Evolutionary conservation across 352 stramenopile species (phyloP).

Genomic region (Bremia lactucae): DNA sequence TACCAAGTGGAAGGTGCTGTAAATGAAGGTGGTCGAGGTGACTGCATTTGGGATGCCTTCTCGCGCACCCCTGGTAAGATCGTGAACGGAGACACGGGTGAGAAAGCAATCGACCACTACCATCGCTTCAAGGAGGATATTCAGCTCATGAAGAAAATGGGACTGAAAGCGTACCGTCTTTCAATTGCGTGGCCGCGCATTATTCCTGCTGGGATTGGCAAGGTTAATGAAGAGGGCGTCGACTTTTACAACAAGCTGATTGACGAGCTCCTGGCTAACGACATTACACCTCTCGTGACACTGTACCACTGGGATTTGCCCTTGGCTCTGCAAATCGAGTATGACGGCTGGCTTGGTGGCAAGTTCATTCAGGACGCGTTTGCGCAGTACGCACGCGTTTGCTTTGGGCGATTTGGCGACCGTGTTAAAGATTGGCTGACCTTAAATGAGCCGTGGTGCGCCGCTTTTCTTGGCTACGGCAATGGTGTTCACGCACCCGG

Average conservation of each 20-base stretch:
- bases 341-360: slow-evolving; percentile 55
- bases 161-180: slow-evolving; percentile 85
- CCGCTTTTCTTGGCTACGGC: slow-evolving; percentile 79
- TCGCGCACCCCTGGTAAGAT: slow-evolving; percentile 48
- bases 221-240: slow-evolving; percentile 80
- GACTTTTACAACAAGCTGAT: slow-evolving; percentile 88
- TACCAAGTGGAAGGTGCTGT: slow-evolving; percentile 90
- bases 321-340: slow-evolving; percentile 67
- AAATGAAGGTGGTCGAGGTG: slow-evolving; percentile 74
- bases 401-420: slow-evolving; percentile 86
- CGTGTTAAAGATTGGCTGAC: slow-evolving; percentile 91
- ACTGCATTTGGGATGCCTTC: slow-evolving; percentile 89
- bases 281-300: slow-evolving; percentile 87
- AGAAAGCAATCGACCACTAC: slow-evolving; percentile 88
- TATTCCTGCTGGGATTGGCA: slow-evolving; percentile 58
- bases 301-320: slow-evolving; percentile 95
- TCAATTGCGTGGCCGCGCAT: slow-evolving; percentile 89
- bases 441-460: slow-evolving; percentile 88
- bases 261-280: slow-evolving; percentile 64
- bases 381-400: slow-evolving; percentile 75
- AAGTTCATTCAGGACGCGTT: slow-evolving; percentile 53
- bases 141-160: slow-evolving; percentile 83
- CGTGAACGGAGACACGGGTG: slow-evolving; percentile 63
- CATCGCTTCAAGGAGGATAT: slow-evolving; percentile 85
- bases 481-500: slow-evolving; percentile 77